Percentiles rank a stretch among this genome's conserved stretches.
These are phyloP conservation scores for Aspergillus olivimuriae DNA, from an alignment of 495 filamentous ascomycete species.

Conservation along the genomic window DNA sequence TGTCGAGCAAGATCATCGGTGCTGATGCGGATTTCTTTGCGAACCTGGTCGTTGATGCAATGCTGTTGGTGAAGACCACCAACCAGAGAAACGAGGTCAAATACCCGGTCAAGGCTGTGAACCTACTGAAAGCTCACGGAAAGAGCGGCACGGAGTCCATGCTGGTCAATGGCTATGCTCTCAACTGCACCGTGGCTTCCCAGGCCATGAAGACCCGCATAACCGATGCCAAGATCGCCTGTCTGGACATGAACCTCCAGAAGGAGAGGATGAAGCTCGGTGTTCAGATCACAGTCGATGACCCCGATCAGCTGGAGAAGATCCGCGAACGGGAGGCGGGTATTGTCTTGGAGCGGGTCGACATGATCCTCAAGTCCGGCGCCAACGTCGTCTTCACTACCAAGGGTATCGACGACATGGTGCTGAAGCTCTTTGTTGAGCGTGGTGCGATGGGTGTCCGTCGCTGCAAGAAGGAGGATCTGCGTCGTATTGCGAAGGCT, in stretches of 20 bases:
- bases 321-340: conserved; percentile 87
- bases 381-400: conserved; percentile 96
- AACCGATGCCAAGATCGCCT: conserved; percentile 92
- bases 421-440: conserved; percentile 91
- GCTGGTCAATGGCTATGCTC: conserved; percentile 89
- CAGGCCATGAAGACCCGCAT: conserved; percentile 96
- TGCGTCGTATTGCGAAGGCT: conserved; percentile 91
- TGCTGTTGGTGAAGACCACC: conserved; percentile 86
- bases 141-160: conserved; percentile 86
- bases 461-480: conserved; percentile 97
- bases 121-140: conserved; percentile 96
- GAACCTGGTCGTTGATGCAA: conserved; percentile 94
- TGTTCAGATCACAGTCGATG: conserved; percentile 96
- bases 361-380: conserved; percentile 96
- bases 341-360: conserved; percentile 89
- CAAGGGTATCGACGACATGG: conserved; percentile 96
- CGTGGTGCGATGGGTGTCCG: conserved; percentile 93
- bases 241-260: conserved; percentile 95
- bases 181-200: conserved; percentile 98
- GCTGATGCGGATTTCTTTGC: conserved; percentile 95
- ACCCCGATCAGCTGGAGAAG: conserved; percentile 94
- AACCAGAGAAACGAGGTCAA: conserved; percentile 88
- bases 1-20: conserved; percentile 99
- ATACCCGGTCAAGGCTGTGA: conserved; percentile 98
- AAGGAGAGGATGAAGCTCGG: conserved; percentile 99